Evolutionary conservation across 179 eudicot species (phyloP).

Genomic region (Silene coronaria): DNA sequence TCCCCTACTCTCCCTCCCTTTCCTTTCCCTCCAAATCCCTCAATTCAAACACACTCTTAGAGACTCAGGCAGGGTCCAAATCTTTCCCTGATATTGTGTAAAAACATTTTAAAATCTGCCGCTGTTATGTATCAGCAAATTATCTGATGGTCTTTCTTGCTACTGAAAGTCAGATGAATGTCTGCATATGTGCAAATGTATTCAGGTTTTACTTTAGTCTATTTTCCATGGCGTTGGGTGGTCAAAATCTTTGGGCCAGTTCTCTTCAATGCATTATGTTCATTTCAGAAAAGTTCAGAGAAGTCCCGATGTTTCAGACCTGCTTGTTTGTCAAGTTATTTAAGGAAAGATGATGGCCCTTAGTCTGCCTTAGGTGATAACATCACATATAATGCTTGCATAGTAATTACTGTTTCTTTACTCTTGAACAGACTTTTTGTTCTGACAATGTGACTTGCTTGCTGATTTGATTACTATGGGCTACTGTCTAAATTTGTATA

Average conservation of each 20-base stretch:
- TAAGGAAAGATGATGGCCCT: too few relatives aligned
- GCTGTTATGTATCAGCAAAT: not conserved
- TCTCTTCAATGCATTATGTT: not conserved
- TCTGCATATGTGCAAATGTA: not conserved
- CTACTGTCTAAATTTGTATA: constrained; percentile 15
- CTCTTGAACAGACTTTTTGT: not conserved
- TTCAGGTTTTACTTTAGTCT: not conserved
- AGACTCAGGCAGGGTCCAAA: too few relatives aligned
- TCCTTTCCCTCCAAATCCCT: too few relatives aligned
- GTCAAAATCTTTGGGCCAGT: not conserved
- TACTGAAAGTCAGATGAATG: not conserved
- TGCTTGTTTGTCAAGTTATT: too few relatives aligned
- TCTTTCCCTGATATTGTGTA: too few relatives aligned
- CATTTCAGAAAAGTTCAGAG: not conserved
- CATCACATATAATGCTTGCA: not conserved
- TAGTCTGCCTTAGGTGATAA: not conserved
- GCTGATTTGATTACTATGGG: not conserved
- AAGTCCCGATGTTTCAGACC: not conserved
- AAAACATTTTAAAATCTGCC: too few relatives aligned
- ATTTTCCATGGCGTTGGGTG: not conserved
- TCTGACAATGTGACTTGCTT: not conserved
- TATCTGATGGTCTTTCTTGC: not conserved
- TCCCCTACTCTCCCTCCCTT: too few relatives aligned
- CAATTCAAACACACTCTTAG: too few relatives aligned
- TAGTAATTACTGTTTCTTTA: not conserved